Evolutionary conservation across 2,329 filamentous ascomycete species (phyloP), one percentile per base, ranked within the genome.

Genomic region (Hypoxylon sp.): DNA sequence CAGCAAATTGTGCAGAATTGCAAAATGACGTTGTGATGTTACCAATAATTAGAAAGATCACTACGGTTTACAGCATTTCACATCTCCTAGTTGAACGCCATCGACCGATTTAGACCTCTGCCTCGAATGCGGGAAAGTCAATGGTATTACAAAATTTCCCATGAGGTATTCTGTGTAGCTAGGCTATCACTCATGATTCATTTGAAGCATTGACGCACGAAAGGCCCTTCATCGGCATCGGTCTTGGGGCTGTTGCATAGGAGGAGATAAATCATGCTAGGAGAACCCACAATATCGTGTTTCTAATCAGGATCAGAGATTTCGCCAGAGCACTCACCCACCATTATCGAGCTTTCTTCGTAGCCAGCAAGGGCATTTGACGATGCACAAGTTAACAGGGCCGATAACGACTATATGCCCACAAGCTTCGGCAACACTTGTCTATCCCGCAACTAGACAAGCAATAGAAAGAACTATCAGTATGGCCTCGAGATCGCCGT

Each of bases 181-280:
- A 35, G 6, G 2, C 10, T 6, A n/a, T 50, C 10, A 48, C 6
- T 27, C 25, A 4, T 27, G 25, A 3, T 5, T 5, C 27, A 14
- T 50, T 53, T 30, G 33, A 37, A 14, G 33, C 25, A 27, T 13
- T 48, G 27, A 49, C 44, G 22, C 6, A 44, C 27, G 49, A 37
- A 56, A 61, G 56, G 51, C 30, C 50, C 50, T 61, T 68, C 54
- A 42, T 61, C 51, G 66, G 61, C 37, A 61, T 33, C 14, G 35
- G 27, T 31, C 42, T 49, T 46, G 54, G 51, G 49, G 57, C 46
- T 10, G 40, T 61, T 58, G 48, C 46, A 65, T 61, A 54, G 35
- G n/a, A 53, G 46, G 35, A 53, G 25, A 37, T 49, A 55, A 10
- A 30, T 17, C 35, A 46, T 44, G 25, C 5, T 22, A 13, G 30